phyloP scores from a whole-genome alignment of 2,329 filamentous ascomycete genomes.

The Laburnicola sp. region DNA sequence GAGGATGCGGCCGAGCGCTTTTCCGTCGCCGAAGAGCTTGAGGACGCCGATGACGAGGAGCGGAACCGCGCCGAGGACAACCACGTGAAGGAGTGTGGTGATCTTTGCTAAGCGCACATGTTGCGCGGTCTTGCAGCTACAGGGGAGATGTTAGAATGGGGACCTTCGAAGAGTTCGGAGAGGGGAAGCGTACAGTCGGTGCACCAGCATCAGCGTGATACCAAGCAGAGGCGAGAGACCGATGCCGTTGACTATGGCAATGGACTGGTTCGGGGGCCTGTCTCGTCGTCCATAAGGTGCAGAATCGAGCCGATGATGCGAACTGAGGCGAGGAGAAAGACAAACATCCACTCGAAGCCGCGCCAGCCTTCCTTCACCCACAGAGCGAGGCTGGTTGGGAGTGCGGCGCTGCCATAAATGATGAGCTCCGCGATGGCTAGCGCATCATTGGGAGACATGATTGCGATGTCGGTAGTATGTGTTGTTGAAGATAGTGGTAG shows the following conservation, averaged over 20 bases:
- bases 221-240: conserved; percentile 1
- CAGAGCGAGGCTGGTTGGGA: conserved; percentile 1
- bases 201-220: conserved; percentile 5
- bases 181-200: neutral
- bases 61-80: conserved; percentile 1
- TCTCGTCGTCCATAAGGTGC: conserved; percentile 1
- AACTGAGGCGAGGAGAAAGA: neutral
- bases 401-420: conserved; percentile 1
- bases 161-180: neutral
- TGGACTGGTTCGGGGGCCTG: neutral
- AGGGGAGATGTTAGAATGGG: neutral
- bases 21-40: neutral
- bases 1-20: neutral
- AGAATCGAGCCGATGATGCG: conserved; percentile 5
- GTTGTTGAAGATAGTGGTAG: too few species aligned
- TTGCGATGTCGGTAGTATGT: too few species aligned
- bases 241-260: conserved; percentile 3
- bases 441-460: neutral
- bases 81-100: neutral
- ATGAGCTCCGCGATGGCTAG: conserved; percentile 3
- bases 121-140: neutral
- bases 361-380: conserved; percentile 3
- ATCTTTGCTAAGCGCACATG: conserved; percentile 1
- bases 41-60: conserved; percentile 4
- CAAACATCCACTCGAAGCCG: conserved; percentile 2